Evolutionary conservation across 768 basidiomycete genomes (phyloP), one percentile per base, ranked within the genome.

Genomic region (Tylopilus subfusipes): DNA sequence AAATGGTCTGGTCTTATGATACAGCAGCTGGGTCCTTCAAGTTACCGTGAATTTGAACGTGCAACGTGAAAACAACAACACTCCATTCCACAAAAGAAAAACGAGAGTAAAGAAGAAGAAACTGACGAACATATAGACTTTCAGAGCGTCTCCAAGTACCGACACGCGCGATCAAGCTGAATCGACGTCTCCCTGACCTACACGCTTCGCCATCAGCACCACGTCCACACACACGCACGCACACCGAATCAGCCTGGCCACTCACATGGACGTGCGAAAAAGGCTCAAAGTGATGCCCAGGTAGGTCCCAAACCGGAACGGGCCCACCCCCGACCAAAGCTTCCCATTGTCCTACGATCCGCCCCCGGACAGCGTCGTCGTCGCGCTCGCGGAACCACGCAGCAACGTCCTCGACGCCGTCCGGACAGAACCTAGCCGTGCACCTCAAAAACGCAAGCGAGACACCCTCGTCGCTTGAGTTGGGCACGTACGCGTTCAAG

Each of bases 251-350:
- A 29, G 27, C 9, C 27, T 4, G 9, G n/a, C n/a, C n/a, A 66
- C 80, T 60, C 54, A 88, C 87, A 62, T 84, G 78, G 10, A 58
- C 55, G 10, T 67, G 55, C 43, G 76, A 71, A 63, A 89, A 88
- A 0, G 79, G 73, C 57, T 78, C 66, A 55, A 88, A 88, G 57
- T 89, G 87, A 64, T 88, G 68, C 0, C 87, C 87, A 0, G 85
- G 82, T 4, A 88, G 80, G 56, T 83, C 79, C 39, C 81, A 63
- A 2, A 78, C 71, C 36, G 75, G 72, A 1, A 86, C 53, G 7
- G 63, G 29, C 10, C 45, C 36, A 7, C 72, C n/a, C 5, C 72
- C 73, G 0, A 76, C 67, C 10, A 83, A 56, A 0, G 42, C 57
- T 50, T 80, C 76, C 86, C 87, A 88, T 21, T 72, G 78, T 0